Evolutionary conservation across 139 green algal species (phyloP), one percentile per base, ranked within the genome.

Genomic region (Zygnema circumcarinatum): DNA sequence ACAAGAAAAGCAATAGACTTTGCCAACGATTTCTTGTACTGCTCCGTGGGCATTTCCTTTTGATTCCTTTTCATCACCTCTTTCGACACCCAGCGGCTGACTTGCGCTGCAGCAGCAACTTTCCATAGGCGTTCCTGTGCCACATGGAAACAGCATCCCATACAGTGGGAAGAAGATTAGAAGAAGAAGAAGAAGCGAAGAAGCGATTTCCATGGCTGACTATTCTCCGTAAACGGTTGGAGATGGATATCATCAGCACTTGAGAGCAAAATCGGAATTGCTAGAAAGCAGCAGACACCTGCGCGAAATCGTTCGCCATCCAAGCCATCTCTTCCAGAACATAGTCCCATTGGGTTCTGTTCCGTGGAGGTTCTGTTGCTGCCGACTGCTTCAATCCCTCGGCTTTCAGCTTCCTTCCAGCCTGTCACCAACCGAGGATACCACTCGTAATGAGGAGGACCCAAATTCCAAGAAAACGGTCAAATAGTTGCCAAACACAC

Each of bases 251-350:
- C 29, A 35, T 29, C 29, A 35, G 56, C 56, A 29, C 56, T 72
- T 35, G 29, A 72, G 56, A 72, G 56, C 56, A 35, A 72, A 72
- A n/a, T n/a, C n/a, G n/a, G n/a, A n/a, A n/a, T n/a, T n/a, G n/a
- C n/a, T n/a, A n/a, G n/a, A n/a, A n/a, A n/a, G 35, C 11, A 42
- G 11, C 7, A 78, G 75, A 32, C 79, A 89, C 84, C 84, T 89
- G 84, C 7, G 39, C 79, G 88, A 32, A 92, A 31, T 90, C 96
- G 76, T 97, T 97, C 0, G 96, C 93, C 91, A 99, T 94, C 96
- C 96, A 99, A 75, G 94, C 83, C 94, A 98, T 98, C 91, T 99
- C 97, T 75, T 98, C 94, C 69, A 98, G 89, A 84, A 99, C 56
- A 84, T 95, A 92, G 86, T 99, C 96, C 96, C 97, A 98, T 83